These are phyloP conservation scores for Bisporella sp. DNA, from an alignment of 2,329 filamentous ascomycete species.

Conservation along the genomic window DNA sequence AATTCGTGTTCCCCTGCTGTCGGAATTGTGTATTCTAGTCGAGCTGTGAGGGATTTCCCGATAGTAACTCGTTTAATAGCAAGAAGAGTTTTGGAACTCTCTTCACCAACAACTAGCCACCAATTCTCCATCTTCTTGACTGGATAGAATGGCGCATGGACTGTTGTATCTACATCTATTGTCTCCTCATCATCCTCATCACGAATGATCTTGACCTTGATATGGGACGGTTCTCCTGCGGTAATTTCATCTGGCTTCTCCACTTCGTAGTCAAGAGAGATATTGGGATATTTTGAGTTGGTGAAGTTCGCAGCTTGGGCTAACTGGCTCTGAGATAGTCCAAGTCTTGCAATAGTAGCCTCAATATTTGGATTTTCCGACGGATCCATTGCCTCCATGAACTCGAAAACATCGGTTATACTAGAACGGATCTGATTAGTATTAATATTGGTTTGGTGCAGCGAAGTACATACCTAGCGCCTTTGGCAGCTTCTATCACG, in stretches of 20 bases:
- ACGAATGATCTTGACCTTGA: conserved; percentile 79
- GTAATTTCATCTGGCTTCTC: conserved; percentile 74
- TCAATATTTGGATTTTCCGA: conserved; percentile 81
- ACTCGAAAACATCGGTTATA: conserved; percentile 92
- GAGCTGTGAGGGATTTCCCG: conserved; percentile 66
- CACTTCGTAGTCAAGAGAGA: conserved; percentile 84
- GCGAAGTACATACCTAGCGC: conserved; percentile 56
- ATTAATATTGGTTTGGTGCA: background rate
- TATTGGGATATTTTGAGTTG: conserved; percentile 91
- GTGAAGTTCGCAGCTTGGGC: conserved; percentile 89
- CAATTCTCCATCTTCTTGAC: conserved; percentile 91
- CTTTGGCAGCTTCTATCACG: conserved; percentile 74
- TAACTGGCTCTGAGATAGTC: conserved; percentile 74
- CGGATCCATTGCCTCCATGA: conserved; percentile 98
- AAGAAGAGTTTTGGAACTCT: conserved; percentile 77
- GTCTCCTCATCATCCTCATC: conserved; percentile 67
- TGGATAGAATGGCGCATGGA: conserved; percentile 94
- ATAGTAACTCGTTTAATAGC: conserved; percentile 95
- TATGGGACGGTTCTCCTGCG: conserved; percentile 72
- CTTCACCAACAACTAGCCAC: conserved; percentile 96
- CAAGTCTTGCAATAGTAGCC: conserved; percentile 68
- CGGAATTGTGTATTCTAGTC: conserved; percentile 83
- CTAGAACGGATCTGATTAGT: conserved; percentile 37
- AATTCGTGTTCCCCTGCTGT: conserved; percentile 77
- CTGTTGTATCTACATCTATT: conserved; percentile 68